Evolutionary conservation across 2,329 filamentous ascomycete species (phyloP).

Genomic region (Ophiocordyceps camponoti-rufipedis): DNA sequence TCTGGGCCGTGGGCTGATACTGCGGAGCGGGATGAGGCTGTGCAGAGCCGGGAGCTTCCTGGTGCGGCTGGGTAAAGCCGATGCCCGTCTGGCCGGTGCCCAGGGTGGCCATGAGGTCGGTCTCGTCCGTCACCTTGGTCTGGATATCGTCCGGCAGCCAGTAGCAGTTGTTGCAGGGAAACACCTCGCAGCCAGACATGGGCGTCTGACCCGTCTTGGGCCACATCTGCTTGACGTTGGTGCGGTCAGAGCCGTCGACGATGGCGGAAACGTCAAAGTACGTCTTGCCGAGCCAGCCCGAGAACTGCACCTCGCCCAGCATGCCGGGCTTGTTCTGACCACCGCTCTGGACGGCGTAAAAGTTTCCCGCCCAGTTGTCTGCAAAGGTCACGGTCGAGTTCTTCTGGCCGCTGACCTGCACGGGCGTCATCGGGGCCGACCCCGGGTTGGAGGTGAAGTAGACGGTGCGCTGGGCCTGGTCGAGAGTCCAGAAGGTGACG

Average conservation of each 20-base stretch:
- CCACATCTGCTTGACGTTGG: conserved; percentile 37
- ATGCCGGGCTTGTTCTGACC: conserved; percentile 24
- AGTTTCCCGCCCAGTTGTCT: conserved; percentile 28
- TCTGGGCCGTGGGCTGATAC: not conserved
- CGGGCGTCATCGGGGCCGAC: conserved; percentile 13
- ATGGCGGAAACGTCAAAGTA: conserved; percentile 44
- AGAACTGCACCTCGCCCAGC: conserved; percentile 32
- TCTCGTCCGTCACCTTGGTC: conserved; percentile 31
- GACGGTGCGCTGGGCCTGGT: conserved; percentile 28
- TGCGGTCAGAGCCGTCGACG: conserved; percentile 27
- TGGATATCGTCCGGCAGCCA: conserved; percentile 33
- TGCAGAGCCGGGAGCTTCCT: not conserved
- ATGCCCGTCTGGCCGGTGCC: conserved; percentile 15
- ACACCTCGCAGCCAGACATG: conserved; percentile 30
- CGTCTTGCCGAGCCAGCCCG: conserved; percentile 26
- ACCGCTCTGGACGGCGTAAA: conserved; percentile 29
- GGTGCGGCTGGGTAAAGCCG: conserved; percentile 4
- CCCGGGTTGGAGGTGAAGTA: conserved; percentile 29
- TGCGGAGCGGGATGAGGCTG: not conserved
- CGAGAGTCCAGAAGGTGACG: conserved; percentile 42
- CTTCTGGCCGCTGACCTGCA: conserved; percentile 20
- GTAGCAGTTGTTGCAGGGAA: conserved; percentile 36
- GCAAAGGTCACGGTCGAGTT: conserved; percentile 24
- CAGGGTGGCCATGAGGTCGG: conserved; percentile 31
- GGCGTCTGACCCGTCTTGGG: conserved; percentile 18